Evolutionary conservation across 192 early-diverging fungal genomes (phyloP), one percentile per base, ranked within the genome.

Genomic region (Tieghemiomyces parasiticus): DNA sequence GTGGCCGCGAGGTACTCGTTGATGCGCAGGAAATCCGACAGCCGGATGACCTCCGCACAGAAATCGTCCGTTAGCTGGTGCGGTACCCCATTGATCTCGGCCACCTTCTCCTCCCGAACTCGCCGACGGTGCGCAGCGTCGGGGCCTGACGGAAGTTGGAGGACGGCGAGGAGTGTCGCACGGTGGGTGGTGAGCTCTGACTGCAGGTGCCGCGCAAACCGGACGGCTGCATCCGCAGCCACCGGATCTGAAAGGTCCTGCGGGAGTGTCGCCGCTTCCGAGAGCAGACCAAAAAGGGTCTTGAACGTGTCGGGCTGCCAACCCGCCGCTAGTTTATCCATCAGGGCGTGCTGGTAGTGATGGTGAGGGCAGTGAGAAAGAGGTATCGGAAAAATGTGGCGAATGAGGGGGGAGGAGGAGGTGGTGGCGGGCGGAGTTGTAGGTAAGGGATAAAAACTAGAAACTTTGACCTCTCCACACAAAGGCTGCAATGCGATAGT

Each of bases 1-100:
- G 78, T 68, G 2, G 86, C 76, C 4, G 90, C 91, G 13, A 78
- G 61, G 58, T 81, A 73, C 64, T 93, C 91, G 70, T 87, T 81
- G 46, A 93, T 74, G 26, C 83, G 75, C 30, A 96, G 72, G 60
- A 88, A 76, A 65, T 92, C 88, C 1, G 88, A 87, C 32, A 96
- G 63, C 63, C 81, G 73, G 54, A 84, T 65, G 9, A 79, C 78
- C 31, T 80, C 74, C 20, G 70, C 59, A 59, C 74, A 75, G 63
- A 91, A 92, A 19, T 83, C 77, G n/a, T 70, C 71, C 66, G 82
- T 89, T 62, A 85, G 76, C 59, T 81, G 72, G 63, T 74, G 71
- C 31, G 70, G 59, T 35, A 71, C 75, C 33, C 81, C 75, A 25
- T 83, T 80, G 51, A 89, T 83, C 42, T 69, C 66, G 26, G 73